Evolutionary conservation across 1,139 yeast genomes (phyloP).

Genomic region (Kurtzmaniella quercitrusa): DNA sequence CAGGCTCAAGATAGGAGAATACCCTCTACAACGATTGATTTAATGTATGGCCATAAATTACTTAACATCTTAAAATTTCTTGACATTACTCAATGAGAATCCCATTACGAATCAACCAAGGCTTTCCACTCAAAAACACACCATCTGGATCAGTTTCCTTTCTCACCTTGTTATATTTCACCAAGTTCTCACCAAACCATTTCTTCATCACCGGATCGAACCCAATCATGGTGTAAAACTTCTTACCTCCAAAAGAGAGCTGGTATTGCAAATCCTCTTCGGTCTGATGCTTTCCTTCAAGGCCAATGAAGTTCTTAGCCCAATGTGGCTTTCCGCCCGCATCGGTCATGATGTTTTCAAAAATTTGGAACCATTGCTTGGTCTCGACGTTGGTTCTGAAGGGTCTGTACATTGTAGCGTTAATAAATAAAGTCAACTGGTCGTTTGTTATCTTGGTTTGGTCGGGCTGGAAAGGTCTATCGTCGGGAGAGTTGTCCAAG

Average conservation of each 20-base stretch:
- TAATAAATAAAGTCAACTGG: constrained; percentile 79
- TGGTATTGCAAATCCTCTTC: constrained; percentile 36
- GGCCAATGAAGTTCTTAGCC: constrained; percentile 96
- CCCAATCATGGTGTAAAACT: constrained; percentile 78
- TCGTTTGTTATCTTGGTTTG: constrained; percentile 58
- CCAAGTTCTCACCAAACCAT: constrained; percentile 79
- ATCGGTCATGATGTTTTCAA: constrained; percentile 70
- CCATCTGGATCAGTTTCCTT: constrained; percentile 73
- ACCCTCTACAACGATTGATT: too few relatives aligned
- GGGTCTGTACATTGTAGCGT: constrained; percentile 96
- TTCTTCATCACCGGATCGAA: constrained; percentile 61
- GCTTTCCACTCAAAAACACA: constrained; percentile 69
- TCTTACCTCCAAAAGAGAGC: constrained; percentile 38
- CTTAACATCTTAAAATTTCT: too few relatives aligned
- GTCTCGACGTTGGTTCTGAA: constrained; percentile 72
- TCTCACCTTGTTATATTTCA: constrained; percentile 57
- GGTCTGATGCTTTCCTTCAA: constrained; percentile 36
- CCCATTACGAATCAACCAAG: constrained; percentile 83
- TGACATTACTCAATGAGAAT: constrained; percentile 33
- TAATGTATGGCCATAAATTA: too few relatives aligned
- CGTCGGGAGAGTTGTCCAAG: constrained; percentile 71
- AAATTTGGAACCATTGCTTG: constrained; percentile 76
- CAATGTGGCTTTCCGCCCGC: constrained; percentile 96
- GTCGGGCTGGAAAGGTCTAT: constrained; percentile 46
- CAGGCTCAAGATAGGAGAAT: too few relatives aligned